Evolutionary conservation across 75 land plant genomes (phyloP), one percentile per base, ranked within the genome.

Genomic region (Sequoia sempervirens): DNA sequence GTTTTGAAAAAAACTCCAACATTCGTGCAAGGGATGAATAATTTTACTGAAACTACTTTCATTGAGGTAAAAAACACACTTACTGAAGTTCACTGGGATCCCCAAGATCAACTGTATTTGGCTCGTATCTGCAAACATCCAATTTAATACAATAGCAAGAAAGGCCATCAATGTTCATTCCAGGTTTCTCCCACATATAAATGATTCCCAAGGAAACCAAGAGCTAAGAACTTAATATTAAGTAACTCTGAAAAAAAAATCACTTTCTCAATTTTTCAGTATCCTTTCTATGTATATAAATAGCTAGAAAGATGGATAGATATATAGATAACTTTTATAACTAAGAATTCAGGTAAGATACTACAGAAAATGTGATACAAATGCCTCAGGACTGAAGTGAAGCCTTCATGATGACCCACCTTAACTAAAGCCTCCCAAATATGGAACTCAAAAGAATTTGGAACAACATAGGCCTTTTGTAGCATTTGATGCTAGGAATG

Each of bases 61-160:
- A 78, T 3, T 23, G 1, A 43, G n/a, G n/a, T 28, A 23, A 41
- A 41, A 78, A 26, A 45, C 32, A 41, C 50, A 78, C 80, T 78
- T 45, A 78, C 79, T 78, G 80, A 41, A 78, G 80, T 73, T 90
- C 91, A 80, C 78, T 81, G 47, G 81, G 81, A 52, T 90, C 86
- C 18, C 91, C 88, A 38, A 98, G 91, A 84, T 98, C 99, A 86
- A 98, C 89, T 12, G 99, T 98, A 82, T 96, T 98, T 10, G 99
- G 99, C 86, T 98, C 99, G 87, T 96, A 98, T 84, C 98, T 96
- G 95, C 56, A 86, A 46, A 81, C 15, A 80, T 53, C 41, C 30
- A 45, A 34, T 36, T 46, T 14, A 50, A 41, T 47, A 83, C 17
- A 28, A 75, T 34, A 13, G 28, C 26, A 73, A 28, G 34, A 43